phyloP scores from a whole-genome alignment of 139 green algal genomes.

The Cymbomonas tetramitiformis region DNA sequence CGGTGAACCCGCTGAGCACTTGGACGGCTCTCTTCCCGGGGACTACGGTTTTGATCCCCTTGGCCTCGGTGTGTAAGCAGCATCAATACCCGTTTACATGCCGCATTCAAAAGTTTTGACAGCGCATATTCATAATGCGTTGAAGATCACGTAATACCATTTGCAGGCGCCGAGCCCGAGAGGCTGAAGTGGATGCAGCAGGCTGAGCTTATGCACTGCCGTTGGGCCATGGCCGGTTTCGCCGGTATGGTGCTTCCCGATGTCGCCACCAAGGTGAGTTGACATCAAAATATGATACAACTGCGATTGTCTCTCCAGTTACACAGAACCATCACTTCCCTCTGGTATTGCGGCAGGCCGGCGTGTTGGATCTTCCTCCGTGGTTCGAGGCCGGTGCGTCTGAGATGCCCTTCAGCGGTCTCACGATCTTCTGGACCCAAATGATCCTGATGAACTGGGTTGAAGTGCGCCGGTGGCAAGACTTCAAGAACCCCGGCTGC shows the following conservation, averaged over 20 bases:
- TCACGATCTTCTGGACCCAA: constrained; percentile 30
- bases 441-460: constrained; percentile 38
- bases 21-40: constrained; percentile 30
- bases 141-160: not conserved
- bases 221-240: constrained; percentile 39
- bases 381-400: too few species aligned
- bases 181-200: constrained; percentile 34
- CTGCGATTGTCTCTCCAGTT: not conserved
- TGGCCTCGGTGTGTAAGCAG: too few species aligned
- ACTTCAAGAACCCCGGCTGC: constrained; percentile 34
- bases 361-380: not conserved
- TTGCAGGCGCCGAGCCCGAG: constrained; percentile 18
- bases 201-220: constrained; percentile 35
- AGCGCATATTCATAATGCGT: not conserved
- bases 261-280: constrained; percentile 8
- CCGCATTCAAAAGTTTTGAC: not conserved
- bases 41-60: constrained; percentile 43
- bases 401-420: too few species aligned
- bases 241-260: constrained; percentile 13
- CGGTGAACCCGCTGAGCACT: constrained; percentile 11
- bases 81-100: constrained; percentile 11
- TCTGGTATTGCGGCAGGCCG: not conserved
- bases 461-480: constrained; percentile 35
- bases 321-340: not conserved
- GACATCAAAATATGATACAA: not conserved